Base-by-base conservation (phyloP, 1,284 basidiomycete species). In the Ganoderma sinense region DNA sequence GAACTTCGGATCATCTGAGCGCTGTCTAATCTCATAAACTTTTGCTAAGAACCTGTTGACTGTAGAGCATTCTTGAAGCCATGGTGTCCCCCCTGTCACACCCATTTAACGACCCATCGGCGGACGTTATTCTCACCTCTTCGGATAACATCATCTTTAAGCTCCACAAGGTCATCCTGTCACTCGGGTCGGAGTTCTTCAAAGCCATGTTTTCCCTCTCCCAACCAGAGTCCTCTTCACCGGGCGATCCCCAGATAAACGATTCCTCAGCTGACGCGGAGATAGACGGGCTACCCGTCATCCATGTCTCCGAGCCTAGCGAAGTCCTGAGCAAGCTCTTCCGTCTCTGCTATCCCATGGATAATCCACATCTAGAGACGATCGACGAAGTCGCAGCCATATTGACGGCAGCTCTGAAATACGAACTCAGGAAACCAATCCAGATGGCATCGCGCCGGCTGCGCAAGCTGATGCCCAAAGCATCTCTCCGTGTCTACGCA, bases 111-210 rank as follows among this genome's bases (percentile, higher is more conserved):
- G 36, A 59, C 33, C 23, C 58, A 39, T 59, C 58, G 58, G 71
- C 65, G 36, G 73, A 75, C 56, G 41, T 69, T 41, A 73, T 81
- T 40, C 72, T 85, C 7, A 78, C 77, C 29, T 80, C 84, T 4
- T 80, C 79, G 0, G 83, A 84, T 69, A 68, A 76, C 14, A 71
- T 82, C n/a, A 74, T 80, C 48, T 85, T 85, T 67, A 75, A 73
- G 18, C 77, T 82, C 5, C 72, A 81, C 66, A 78, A 78, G 14
- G 71, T 75, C 36, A 72, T 85, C 41, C 77, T 86, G n/a, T 80
- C 82, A 11, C 79, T 85, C 33, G 81, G 85, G 6, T 86, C 85
- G 10, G 70, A 75, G 29, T 23, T 84, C 65, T 85, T 87, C 71
- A 71, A 77, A 29, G 74, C 76, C 31, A 83, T 85, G 82, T 80